Evolutionary conservation across 176 grass and related monocot genomes (phyloP).

Genomic region (Raddia guianensis): DNA sequence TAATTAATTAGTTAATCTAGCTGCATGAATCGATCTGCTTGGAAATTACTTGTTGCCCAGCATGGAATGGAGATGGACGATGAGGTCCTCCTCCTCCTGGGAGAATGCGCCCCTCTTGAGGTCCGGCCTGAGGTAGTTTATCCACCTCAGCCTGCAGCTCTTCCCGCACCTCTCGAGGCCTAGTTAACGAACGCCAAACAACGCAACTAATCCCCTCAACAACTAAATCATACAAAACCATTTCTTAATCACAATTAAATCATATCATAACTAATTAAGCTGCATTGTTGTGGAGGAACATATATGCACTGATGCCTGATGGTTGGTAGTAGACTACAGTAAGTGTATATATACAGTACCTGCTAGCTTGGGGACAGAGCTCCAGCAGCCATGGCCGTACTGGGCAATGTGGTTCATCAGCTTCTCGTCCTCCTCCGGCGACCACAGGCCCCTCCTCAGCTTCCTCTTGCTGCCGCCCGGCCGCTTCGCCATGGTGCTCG

Average conservation of each 20-base stretch:
- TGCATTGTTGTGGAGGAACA: neutral
- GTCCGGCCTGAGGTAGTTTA: conserved; percentile 77
- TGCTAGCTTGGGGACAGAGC: conserved; percentile 67
- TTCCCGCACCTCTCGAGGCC: conserved; percentile 77
- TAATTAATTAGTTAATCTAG: neutral
- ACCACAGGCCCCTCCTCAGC: conserved; percentile 77
- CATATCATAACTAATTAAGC: neutral
- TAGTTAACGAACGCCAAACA: conserved; percentile 32
- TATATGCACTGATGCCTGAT: no score
- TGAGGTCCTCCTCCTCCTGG: conserved; percentile 74
- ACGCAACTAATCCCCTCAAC: neutral
- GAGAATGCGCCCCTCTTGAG: conserved; percentile 85
- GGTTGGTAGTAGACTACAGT: no score
- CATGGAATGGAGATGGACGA: conserved; percentile 75
- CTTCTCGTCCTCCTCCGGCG: conserved; percentile 80
- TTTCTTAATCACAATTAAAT: neutral
- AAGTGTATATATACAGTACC: conserved; percentile 10
- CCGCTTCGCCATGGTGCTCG: conserved; percentile 56
- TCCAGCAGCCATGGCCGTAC: conserved; percentile 78
- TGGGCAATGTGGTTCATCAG: conserved; percentile 72
- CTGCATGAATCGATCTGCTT: neutral
- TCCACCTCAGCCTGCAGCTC: conserved; percentile 79
- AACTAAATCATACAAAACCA: neutral
- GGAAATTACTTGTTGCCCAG: conserved; percentile 73
- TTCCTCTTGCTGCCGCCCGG: conserved; percentile 52